These are phyloP conservation scores for Ilex paraguariensis DNA, from an alignment of 305 asterid species.

Conservation along the genomic window DNA sequence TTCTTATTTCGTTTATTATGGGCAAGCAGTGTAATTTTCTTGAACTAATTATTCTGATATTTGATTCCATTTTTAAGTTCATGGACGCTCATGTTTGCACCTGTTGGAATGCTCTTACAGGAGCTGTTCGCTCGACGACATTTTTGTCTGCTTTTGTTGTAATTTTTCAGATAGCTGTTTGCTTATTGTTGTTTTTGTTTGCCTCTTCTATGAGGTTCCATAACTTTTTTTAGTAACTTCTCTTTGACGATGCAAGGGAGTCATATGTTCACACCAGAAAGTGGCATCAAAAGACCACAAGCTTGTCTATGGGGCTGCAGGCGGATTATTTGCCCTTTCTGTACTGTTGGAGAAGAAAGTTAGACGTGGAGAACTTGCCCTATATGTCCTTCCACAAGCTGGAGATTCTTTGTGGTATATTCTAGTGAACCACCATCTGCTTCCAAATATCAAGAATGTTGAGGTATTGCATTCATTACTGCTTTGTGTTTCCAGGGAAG, in stretches of 20 bases:
- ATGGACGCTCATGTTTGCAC: slow-evolving; percentile 88
- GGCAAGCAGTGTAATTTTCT: too few relatives aligned
- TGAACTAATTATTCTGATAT: too few relatives aligned
- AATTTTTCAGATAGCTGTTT: slow-evolving; percentile 72
- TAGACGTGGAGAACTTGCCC: slow-evolving; percentile 88
- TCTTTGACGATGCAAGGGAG: slow-evolving; percentile 56
- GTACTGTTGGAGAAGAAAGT: slow-evolving; percentile 90
- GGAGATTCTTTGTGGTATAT: slow-evolving; percentile 97
- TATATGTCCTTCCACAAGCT: slow-evolving; percentile 95
- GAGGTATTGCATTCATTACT: too few relatives aligned
- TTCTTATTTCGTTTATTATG: too few relatives aligned
- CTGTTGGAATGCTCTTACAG: slow-evolving; percentile 79
- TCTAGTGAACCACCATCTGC: slow-evolving; percentile 78
- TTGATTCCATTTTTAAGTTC: slow-evolving; percentile 39
- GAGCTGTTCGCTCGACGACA: slow-evolving; percentile 87
- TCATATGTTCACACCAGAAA: slow-evolving; percentile 83
- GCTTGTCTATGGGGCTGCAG: slow-evolving; percentile 89
- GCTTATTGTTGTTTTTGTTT: not conserved
- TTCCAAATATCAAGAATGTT: slow-evolving; percentile 67
- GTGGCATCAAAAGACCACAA: slow-evolving; percentile 91
- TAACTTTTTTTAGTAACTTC: slow-evolving; percentile 23
- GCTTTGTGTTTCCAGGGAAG: too few relatives aligned
- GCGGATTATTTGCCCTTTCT: slow-evolving; percentile 83
- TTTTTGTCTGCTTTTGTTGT: slow-evolving; percentile 97
- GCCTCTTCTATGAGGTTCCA: too few relatives aligned